Percentiles rank a stretch among this genome's conserved stretches.
These are phyloP conservation scores for Tolypocladium nubicola DNA, from an alignment of 2,329 filamentous ascomycete species.

Conservation along the genomic window DNA sequence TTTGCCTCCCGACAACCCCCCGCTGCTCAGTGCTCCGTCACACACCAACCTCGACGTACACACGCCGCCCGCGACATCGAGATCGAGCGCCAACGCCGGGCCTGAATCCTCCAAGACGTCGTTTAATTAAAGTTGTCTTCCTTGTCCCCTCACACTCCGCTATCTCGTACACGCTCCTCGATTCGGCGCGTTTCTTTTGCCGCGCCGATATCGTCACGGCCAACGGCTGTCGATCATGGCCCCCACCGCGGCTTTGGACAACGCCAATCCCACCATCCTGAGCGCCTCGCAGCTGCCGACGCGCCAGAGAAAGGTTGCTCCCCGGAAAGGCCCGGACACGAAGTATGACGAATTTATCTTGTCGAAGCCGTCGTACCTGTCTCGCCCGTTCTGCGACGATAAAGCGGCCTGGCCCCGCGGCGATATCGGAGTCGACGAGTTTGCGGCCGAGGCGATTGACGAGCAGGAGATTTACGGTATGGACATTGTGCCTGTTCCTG, in stretches of 20 bases:
- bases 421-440: conserved; percentile 42
- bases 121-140: neutral
- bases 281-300: conserved; percentile 82
- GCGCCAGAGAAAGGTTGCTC: conserved; percentile 42
- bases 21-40: neutral
- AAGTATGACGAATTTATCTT: conserved; percentile 37
- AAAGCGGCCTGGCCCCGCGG: conserved; percentile 21
- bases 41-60: neutral
- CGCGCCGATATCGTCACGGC: neutral
- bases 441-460: conserved; percentile 73
- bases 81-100: neutral
- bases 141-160: neutral
- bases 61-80: neutral
- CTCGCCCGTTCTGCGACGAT: conserved; percentile 26
- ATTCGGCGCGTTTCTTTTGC: neutral
- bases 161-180: neutral
- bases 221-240: conserved; percentile 8
- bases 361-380: conserved; percentile 32
- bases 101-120: neutral
- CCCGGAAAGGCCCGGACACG: conserved; percentile 35
- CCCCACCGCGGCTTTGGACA: conserved; percentile 40
- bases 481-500: conserved; percentile 6
- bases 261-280: conserved; percentile 89
- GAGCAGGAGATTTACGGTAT: conserved; percentile 93
- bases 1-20: neutral